A percentile compares a stretch with the other conserved stretches of the same genome.
Evolutionary conservation across 1,139 yeast genomes (phyloP).

Genomic region (Kazachstania sp.): DNA sequence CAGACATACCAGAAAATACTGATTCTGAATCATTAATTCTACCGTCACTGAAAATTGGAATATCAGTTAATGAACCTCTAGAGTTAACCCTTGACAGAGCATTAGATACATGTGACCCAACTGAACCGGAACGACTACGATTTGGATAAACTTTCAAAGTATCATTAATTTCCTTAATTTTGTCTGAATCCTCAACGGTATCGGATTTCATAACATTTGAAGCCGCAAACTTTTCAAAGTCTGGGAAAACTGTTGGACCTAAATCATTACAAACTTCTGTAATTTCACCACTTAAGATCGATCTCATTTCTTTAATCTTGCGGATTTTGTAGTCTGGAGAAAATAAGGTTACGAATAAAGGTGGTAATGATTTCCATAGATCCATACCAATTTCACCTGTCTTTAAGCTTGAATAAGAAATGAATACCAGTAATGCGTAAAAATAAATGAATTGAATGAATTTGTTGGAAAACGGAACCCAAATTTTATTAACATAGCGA

Average conservation of each 20-base stretch:
- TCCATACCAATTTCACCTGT: slow-evolving; percentile 94
- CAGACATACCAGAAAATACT: neutral
- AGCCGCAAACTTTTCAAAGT: slow-evolving; percentile 33
- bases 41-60: slow-evolving; percentile 33
- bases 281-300: slow-evolving; percentile 42
- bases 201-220: slow-evolving; percentile 7
- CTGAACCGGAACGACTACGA: slow-evolving; percentile 29
- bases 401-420: slow-evolving; percentile 79
- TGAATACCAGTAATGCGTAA: slow-evolving; percentile 43
- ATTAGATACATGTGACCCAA: slow-evolving; percentile 27
- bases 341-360: slow-evolving; percentile 65
- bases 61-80: slow-evolving; percentile 33
- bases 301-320: slow-evolving; percentile 42
- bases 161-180: slow-evolving; percentile 10
- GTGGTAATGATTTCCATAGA: slow-evolving; percentile 70
- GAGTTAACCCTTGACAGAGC: slow-evolving; percentile 34
- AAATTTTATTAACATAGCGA: slow-evolving; percentile 9
- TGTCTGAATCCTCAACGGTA: slow-evolving; percentile 9
- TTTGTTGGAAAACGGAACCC: slow-evolving; percentile 16
- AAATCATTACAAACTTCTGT: slow-evolving; percentile 49
- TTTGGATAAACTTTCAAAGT: slow-evolving; percentile 8
- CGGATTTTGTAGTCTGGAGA: slow-evolving; percentile 39
- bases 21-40: slow-evolving; percentile 5
- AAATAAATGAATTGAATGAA: slow-evolving; percentile 26
- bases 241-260: slow-evolving; percentile 62